Evolutionary conservation across 1,139 yeast genomes (phyloP).

Genomic region (Scheffersomyces lignicola): DNA sequence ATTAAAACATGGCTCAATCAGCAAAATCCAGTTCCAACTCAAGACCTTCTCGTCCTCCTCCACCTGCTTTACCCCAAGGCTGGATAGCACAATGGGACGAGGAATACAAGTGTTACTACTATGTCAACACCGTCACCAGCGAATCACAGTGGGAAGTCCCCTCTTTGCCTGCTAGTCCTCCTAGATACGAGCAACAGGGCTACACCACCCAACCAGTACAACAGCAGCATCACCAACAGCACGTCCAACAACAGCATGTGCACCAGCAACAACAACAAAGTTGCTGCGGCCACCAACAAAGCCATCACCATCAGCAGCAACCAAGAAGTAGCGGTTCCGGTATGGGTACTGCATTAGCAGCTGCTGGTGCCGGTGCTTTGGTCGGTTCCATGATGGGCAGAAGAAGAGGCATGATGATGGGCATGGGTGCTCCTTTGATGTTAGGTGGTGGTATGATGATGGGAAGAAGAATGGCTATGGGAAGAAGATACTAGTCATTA

Average conservation of each 20-base stretch:
- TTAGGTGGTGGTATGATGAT: constrained; percentile 4
- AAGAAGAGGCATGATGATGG: constrained; percentile 2
- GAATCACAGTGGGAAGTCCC: constrained; percentile 23
- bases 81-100: constrained; percentile 33
- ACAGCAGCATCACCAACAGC: constrained; percentile 3
- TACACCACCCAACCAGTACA: constrained; percentile 5
- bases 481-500: too few relatives aligned
- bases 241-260: background rate
- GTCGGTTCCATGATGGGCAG: constrained; percentile 3
- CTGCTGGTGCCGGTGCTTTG: background rate
- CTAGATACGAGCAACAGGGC: constrained; percentile 4
- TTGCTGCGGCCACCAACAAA: too few relatives aligned
- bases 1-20: background rate
- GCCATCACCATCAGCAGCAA: constrained; percentile 3
- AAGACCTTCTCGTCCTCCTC: constrained; percentile 5
- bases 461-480: constrained; percentile 1
- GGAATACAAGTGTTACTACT: constrained; percentile 23
- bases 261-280: background rate
- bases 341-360: constrained; percentile 1
- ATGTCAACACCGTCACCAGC: constrained; percentile 22
- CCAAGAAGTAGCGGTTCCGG: background rate
- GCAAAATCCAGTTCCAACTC: background rate
- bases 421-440: constrained; percentile 1
- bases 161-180: constrained; percentile 4
- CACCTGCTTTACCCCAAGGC: constrained; percentile 22